Evolutionary conservation across 345 rosid species (phyloP).

Genomic region (Heritiera littoralis): DNA sequence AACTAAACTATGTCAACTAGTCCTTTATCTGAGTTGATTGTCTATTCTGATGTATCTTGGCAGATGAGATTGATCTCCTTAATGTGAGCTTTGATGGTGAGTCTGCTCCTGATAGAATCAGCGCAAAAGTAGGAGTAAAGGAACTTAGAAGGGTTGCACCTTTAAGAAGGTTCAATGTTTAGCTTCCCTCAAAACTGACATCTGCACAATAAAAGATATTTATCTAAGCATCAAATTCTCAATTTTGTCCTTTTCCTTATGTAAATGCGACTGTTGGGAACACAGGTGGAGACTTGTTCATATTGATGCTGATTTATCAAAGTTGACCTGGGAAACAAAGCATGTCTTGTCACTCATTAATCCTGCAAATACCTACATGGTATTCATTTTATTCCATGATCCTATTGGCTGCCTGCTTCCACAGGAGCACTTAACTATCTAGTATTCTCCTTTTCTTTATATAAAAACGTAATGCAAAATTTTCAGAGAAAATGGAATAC

Average conservation of each 20-base stretch:
- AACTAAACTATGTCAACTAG: background rate
- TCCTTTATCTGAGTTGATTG: constrained; percentile 5
- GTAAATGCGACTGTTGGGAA: constrained; percentile 18
- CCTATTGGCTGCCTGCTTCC: constrained; percentile 15
- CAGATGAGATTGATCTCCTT: constrained; percentile 89
- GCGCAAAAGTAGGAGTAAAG: constrained; percentile 68
- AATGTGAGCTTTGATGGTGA: constrained; percentile 91
- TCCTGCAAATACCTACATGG: constrained; percentile 95
- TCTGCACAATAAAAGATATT: background rate
- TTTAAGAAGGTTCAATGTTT: constrained; percentile 50
- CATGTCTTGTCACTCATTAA: constrained; percentile 77
- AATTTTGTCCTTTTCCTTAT: background rate
- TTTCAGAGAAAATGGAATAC: background rate
- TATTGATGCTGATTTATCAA: constrained; percentile 80
- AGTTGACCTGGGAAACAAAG: constrained; percentile 63
- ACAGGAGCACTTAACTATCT: constrained; percentile 1
- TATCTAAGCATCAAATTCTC: background rate
- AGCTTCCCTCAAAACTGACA: background rate
- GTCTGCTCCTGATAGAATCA: constrained; percentile 88
- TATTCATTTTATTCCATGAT: constrained; percentile 23
- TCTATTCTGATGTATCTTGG: constrained; percentile 20
- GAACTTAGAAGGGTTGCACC: constrained; percentile 50
- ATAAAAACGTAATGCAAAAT: background rate
- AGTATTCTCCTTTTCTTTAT: constrained; percentile 15
- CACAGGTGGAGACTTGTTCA: constrained; percentile 94